Percentiles rank a stretch among this genome's conserved stretches.
Evolutionary conservation across 2,329 filamentous ascomycete genomes (phyloP).

Genomic region (Fusarium avenaceum): DNA sequence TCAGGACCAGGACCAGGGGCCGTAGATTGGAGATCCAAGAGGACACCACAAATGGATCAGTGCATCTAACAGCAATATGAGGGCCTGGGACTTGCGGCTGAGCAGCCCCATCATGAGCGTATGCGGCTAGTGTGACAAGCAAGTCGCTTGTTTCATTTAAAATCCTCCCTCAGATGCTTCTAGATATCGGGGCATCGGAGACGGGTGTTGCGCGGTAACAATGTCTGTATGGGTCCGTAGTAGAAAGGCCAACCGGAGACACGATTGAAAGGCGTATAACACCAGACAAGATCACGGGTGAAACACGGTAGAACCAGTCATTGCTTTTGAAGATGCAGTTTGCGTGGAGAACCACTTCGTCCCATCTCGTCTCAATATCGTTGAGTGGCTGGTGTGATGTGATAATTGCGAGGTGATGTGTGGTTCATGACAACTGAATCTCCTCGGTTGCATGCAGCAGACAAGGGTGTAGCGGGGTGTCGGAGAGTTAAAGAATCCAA

Average conservation of each 20-base stretch:
- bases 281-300: slow-evolving; percentile 7
- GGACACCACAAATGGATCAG: slow-evolving; percentile 25
- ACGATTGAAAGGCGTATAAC: slow-evolving; percentile 16
- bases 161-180: slow-evolving; percentile 11
- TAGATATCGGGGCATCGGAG: slow-evolving; percentile 4
- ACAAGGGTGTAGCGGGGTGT: not conserved
- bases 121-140: slow-evolving; percentile 44
- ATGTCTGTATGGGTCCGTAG: not conserved
- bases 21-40: slow-evolving; percentile 29
- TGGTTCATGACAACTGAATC: slow-evolving; percentile 4
- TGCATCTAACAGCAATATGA: slow-evolving; percentile 36
- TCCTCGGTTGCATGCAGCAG: not conserved
- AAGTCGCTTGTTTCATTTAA: slow-evolving; percentile 35
- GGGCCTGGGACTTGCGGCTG: slow-evolving; percentile 32
- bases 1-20: slow-evolving; percentile 10
- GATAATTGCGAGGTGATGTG: slow-evolving; percentile 10
- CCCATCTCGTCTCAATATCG: slow-evolving; percentile 10
- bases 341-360: slow-evolving; percentile 7
- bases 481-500: slow-evolving; percentile 1
- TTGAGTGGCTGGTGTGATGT: slow-evolving; percentile 21
- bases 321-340: slow-evolving; percentile 4
- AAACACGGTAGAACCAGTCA: slow-evolving; percentile 5
- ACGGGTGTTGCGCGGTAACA: slow-evolving; percentile 23
- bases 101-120: slow-evolving; percentile 19
- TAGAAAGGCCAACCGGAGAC: slow-evolving; percentile 8